Conservation (phyloP, 1,139 yeast genomes). For the Saccharomyces hybrid region DNA sequence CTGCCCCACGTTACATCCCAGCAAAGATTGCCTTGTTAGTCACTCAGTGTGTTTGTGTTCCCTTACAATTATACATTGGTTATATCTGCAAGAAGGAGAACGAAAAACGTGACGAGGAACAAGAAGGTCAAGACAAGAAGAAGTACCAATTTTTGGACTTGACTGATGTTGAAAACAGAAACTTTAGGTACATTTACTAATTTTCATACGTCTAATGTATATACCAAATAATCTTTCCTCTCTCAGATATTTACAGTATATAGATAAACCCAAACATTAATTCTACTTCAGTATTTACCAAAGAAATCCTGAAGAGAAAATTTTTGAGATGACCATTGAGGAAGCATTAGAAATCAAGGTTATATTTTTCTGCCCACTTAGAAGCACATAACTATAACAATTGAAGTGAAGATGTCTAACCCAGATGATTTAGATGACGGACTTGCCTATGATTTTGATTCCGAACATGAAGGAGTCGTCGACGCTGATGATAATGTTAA, state of each 20-base stretch:
- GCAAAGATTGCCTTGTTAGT: slow-evolving; percentile 44
- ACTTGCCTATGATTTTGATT: slow-evolving; percentile 20
- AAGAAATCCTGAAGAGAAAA: not conserved
- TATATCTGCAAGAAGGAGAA: slow-evolving; percentile 37
- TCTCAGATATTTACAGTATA: not conserved
- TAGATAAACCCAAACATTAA: not conserved
- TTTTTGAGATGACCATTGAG: not conserved
- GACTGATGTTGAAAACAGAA: slow-evolving; percentile 60
- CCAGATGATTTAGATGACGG: slow-evolving; percentile 34
- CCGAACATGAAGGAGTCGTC: slow-evolving; percentile 9
- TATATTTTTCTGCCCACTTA: not conserved
- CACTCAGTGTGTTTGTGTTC: slow-evolving; percentile 35
- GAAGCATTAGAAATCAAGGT: not conserved
- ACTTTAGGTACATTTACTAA: slow-evolving; percentile 44
- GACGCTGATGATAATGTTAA: slow-evolving; percentile 4
- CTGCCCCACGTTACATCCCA: slow-evolving; percentile 48
- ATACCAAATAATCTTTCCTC: not conserved
- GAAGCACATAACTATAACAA: not conserved
- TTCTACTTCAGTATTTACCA: not conserved
- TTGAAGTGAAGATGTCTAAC: slow-evolving; percentile 17
- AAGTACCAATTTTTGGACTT: slow-evolving; percentile 51
- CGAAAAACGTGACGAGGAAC: slow-evolving; percentile 36
- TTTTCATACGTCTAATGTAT: not conserved
- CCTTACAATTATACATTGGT: slow-evolving; percentile 34
- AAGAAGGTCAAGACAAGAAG: slow-evolving; percentile 22